Base-by-base conservation (phyloP, 345 rosid species). In the Brassica carinata region DNA sequence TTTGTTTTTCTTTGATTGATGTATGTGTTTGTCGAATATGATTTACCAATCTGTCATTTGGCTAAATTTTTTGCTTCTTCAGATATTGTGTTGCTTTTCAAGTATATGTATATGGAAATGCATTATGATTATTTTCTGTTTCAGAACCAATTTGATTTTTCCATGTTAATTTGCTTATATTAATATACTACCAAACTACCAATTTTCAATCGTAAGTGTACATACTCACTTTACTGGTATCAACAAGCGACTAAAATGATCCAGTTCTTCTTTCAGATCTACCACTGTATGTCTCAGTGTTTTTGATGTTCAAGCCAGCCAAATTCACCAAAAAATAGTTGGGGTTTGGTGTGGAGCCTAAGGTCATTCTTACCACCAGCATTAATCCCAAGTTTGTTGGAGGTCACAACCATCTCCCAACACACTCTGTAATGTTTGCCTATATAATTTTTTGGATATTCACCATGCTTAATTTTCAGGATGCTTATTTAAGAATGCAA, bases 21-120 rank as follows among this genome's bases (percentile, higher is more conserved):
- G 62, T 63, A 4, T 73, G 61, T 61, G 69, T 40, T 73, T 73
- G 1, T 61, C 61, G 69, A 73, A 73, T 72, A 19, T 59, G 70
- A 40, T 45, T 74, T 74, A 61, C 40, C 70, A 45, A 45, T 43
- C 19, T 64, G 70, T 55, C 17, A 11, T 63, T 74, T 1, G 4
- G 27, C 69, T 27, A 40, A 38, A 58, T 8, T 17, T 23, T 17
- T 23, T 23, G 26, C 26, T 23, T 23, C 26, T 23, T 23, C 26
- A 23, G 26, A 23, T 23, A 23, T 23, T 23, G 26, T 23, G 26
- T 23, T 23, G 26, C 26, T 23, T 23, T 23, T 23, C 26, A 23
- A 23, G 26, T 23, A 23, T 23, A 23, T 23, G 26, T 23, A 23
- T 23, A 23, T 23, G 26, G 26, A 23, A 23, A 23, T 23, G 26